These are phyloP conservation scores for Cutaneotrichosporon sp. DNA, from an alignment of 1,284 basidiomycete genomes.

Conservation along the genomic window DNA sequence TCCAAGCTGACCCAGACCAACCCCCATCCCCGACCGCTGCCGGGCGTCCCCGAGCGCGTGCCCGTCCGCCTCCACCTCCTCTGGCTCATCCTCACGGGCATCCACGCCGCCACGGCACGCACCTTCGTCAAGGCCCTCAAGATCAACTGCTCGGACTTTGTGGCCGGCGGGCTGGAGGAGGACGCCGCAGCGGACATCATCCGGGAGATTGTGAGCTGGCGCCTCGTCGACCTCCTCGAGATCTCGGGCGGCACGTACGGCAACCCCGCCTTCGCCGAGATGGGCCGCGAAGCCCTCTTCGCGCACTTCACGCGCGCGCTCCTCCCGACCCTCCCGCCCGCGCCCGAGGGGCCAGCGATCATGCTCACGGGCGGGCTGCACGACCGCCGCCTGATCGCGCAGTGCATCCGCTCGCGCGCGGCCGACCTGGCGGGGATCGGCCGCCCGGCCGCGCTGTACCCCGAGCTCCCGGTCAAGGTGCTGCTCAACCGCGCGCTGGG, in stretches of 20 bases:
- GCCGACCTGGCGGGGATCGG: constrained; percentile 49
- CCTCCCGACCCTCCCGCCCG: constrained; percentile 36
- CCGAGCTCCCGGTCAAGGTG: constrained; percentile 33
- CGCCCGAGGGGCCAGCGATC: constrained; percentile 45
- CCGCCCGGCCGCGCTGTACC: constrained; percentile 42
- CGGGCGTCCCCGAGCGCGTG: constrained; percentile 54
- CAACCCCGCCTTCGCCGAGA: constrained; percentile 29
- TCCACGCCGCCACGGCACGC: constrained; percentile 62
- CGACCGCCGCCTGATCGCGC: constrained; percentile 38
- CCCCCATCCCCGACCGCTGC: constrained; percentile 61
- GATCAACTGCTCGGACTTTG: constrained; percentile 83
- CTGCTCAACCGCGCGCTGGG: constrained; percentile 36
- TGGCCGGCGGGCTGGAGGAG: constrained; percentile 56
- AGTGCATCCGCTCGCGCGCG: constrained; percentile 33
- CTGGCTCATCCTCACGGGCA: constrained; percentile 63
- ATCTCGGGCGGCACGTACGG: constrained; percentile 50
- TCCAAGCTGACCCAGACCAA: constrained; percentile 63
- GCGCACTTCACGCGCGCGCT: constrained; percentile 44
- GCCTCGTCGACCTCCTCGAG: constrained; percentile 53
- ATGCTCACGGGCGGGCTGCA: constrained; percentile 49
- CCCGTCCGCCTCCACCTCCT: constrained; percentile 62
- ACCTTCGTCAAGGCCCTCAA: constrained; percentile 81
- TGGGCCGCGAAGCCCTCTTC: constrained; percentile 44
- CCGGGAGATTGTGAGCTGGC: constrained; percentile 56
- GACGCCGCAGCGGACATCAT: constrained; percentile 39